Evolutionary conservation across 2,329 filamentous ascomycete genomes (phyloP).

Genomic region (Calonectria ilicicola): DNA sequence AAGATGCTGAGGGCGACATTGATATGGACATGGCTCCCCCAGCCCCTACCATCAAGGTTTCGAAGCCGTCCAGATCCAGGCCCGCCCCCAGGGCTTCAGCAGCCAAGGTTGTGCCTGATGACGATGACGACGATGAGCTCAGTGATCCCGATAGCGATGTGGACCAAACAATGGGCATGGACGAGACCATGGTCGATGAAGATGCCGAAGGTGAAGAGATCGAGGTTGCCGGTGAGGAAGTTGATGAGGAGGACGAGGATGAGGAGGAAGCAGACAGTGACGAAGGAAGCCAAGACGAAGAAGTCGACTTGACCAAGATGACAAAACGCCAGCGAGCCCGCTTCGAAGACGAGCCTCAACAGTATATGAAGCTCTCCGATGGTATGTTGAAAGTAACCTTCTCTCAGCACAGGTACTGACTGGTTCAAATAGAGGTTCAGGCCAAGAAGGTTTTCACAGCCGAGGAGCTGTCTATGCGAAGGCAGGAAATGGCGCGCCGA

Average conservation of each 20-base stretch:
- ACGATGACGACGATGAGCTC: constrained; percentile 65
- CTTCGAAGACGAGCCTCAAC: constrained; percentile 66
- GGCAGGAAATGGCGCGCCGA: constrained; percentile 72
- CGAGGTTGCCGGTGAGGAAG: constrained; percentile 55
- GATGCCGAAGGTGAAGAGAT: constrained; percentile 62
- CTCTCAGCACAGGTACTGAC: constrained; percentile 17
- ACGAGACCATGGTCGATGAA: constrained; percentile 60
- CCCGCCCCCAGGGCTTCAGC: constrained; percentile 48
- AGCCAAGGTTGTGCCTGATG: constrained; percentile 51
- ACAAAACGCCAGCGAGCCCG: constrained; percentile 71
- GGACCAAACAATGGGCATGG: constrained; percentile 53
- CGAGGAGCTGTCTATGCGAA: constrained; percentile 71
- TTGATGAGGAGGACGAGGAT: constrained; percentile 56
- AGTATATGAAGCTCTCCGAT: constrained; percentile 71
- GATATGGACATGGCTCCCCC: constrained; percentile 57
- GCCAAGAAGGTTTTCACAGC: constrained; percentile 72
- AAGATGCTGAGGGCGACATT: constrained; percentile 58
- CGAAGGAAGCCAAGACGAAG: constrained; percentile 60
- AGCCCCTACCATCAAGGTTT: constrained; percentile 61
- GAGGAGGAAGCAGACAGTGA: constrained; percentile 57
- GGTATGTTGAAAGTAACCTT: constrained; percentile 54
- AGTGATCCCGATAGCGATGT: constrained; percentile 67
- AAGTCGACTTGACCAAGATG: constrained; percentile 69
- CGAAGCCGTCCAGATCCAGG: constrained; percentile 56
- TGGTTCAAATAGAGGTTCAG: constrained; percentile 65